Percentiles rank a stretch among this genome's conserved stretches.
These are phyloP conservation scores for Elsinoe australis DNA, from an alignment of 2,329 filamentous ascomycete species.

Conservation along the genomic window DNA sequence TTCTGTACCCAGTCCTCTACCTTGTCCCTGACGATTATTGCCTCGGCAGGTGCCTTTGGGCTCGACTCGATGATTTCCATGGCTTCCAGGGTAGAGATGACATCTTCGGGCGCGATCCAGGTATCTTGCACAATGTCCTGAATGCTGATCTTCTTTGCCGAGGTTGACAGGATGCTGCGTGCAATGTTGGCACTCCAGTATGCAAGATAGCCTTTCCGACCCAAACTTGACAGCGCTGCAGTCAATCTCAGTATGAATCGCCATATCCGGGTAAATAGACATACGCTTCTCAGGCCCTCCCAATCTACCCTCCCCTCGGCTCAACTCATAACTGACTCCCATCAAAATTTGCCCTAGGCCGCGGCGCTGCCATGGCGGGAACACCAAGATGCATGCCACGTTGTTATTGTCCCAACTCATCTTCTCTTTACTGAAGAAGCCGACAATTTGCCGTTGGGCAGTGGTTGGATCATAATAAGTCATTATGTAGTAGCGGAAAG, in stretches of 20 bases:
- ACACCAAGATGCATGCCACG: constrained; percentile 88
- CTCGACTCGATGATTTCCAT: constrained; percentile 62
- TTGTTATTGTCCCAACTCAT: constrained; percentile 99
- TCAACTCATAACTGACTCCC: constrained; percentile 88
- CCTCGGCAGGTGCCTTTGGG: constrained; percentile 45
- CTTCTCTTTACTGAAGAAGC: constrained; percentile 99
- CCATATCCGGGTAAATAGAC: constrained; percentile 19
- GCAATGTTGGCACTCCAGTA: constrained; percentile 84
- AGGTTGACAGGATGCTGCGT: constrained; percentile 49
- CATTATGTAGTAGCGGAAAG: constrained; percentile 90
- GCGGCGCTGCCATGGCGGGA: constrained; percentile 89
- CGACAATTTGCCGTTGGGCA: constrained; percentile 55
- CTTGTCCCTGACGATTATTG: constrained; percentile 47
- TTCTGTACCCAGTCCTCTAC: constrained; percentile 60
- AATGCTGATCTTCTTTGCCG: constrained; percentile 53
- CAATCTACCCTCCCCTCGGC: constrained; percentile 69
- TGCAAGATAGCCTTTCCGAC: constrained; percentile 69
- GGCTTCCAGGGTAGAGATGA: constrained; percentile 65
- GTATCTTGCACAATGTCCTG: constrained; percentile 67
- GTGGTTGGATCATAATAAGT: constrained; percentile 57
- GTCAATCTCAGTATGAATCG: constrained; percentile 10
- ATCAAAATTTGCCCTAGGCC: constrained; percentile 84
- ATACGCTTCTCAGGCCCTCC: constrained; percentile 82
- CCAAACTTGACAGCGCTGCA: constrained; percentile 68
- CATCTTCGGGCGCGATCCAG: constrained; percentile 80